Conservation (phyloP, 768 basidiomycete species). For the Lentinus tigrinus region DNA sequence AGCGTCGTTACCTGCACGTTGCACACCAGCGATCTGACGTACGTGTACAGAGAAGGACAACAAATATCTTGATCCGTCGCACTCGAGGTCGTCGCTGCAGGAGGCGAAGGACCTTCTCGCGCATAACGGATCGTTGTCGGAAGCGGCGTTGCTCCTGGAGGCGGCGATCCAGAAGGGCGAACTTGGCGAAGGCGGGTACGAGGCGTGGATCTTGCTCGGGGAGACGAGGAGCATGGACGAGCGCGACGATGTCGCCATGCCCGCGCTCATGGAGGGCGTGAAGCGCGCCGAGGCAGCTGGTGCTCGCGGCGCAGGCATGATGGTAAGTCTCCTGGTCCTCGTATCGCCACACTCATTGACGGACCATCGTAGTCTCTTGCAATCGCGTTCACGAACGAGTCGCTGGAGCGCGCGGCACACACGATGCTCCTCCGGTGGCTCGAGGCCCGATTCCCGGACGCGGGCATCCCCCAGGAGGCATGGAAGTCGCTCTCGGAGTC, state of each 20-base stretch:
- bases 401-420: conserved; percentile 83
- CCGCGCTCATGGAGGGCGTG: conserved; percentile 74
- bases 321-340: conserved; percentile 45
- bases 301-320: conserved; percentile 67
- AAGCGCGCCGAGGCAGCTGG: conserved; percentile 62
- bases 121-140: conserved; percentile 81
- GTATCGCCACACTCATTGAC: conserved; percentile 12
- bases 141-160: conserved; percentile 85
- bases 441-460: conserved; percentile 57
- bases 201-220: conserved; percentile 91
- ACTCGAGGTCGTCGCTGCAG: conserved; percentile 47
- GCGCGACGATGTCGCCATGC: conserved; percentile 79
- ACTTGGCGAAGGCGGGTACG: conserved; percentile 77
- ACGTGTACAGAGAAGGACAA: conserved; percentile 61
- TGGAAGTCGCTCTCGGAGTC: conserved; percentile 53
- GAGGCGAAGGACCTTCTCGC: conserved; percentile 78
- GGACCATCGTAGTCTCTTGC: conserved; percentile 70
- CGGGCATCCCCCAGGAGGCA: conserved; percentile 55
- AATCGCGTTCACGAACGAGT: conserved; percentile 95
- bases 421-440: conserved; percentile 87
- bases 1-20: conserved; percentile 21
- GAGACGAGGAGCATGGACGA: conserved; percentile 90
- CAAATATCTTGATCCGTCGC: conserved; percentile 57
- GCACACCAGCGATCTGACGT: not conserved
- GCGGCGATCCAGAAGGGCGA: conserved; percentile 86